Evolutionary conservation across 257 asterid genomes (phyloP), one percentile per base, ranked within the genome.

Genomic region (Ehretia macrophylla): DNA sequence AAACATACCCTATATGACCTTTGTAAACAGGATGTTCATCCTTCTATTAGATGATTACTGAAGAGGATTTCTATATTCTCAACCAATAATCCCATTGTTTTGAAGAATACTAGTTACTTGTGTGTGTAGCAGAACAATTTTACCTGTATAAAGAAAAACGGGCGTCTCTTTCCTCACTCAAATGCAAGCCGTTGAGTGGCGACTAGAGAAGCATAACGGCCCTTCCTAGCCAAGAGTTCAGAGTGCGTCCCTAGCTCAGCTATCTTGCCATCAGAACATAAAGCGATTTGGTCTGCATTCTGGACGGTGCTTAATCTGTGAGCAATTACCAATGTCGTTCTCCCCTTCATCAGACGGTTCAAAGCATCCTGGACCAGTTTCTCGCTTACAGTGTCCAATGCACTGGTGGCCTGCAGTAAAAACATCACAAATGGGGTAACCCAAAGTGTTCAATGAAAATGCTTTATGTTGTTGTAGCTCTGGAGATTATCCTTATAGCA

Each of bases 241-340:
- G 77, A 66, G 72, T 92, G 99, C 38, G 99, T 88, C 67, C 99
- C 99, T 13, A 92, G 75, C 75, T 88, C 99, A 0, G 86, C 70
- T 59, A 92, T 75, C 83, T 78, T 88, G 49, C 97, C 99, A 59
- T 86, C 89, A 8, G 97, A 78, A 74, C 87, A 86, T 32, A 92
- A 59, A 42, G 99, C 97, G 27, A 88, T 92, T 63, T 70, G 87
- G 71, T 86, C 57, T 9, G 99, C 99, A 65, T 79, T 88, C 72
- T 92, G 99, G 53, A 92, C 95, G 10, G 97, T 92, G 75, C 97
- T 92, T 64, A 92, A 77, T 63, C 99, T 82, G 83, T 92, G 99
- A 66, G 97, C 99, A 60, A 92, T 92, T 62, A 92, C 97, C 73
- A 92, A 58, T 8, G 99, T 92, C 27, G 99, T 92, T 74, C 96